Percentiles rank a stretch among this genome's conserved stretches.
Evolutionary conservation across 2,329 filamentous ascomycete species (phyloP).

Genomic region (Macroventuria anomochaeta): DNA sequence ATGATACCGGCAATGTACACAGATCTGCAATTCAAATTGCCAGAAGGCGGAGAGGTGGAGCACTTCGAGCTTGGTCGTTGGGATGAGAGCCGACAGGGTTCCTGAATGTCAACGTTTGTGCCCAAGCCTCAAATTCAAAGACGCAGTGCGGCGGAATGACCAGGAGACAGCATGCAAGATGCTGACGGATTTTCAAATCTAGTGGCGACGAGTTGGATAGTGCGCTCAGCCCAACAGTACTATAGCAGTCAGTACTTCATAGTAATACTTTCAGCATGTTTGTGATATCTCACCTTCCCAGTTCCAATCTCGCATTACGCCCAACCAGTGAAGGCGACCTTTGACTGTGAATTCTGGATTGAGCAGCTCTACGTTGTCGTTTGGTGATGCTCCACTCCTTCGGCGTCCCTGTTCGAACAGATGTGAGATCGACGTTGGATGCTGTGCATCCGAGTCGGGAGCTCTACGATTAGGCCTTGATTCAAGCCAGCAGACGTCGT

Average conservation of each 20-base stretch:
- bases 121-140: too few relatives aligned
- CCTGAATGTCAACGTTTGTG: too few relatives aligned
- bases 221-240: slow-evolving; percentile 4
- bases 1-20: background rate
- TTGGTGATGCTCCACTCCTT: slow-evolving; percentile 29
- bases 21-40: background rate
- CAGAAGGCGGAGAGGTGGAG: background rate
- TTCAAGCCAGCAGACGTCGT: slow-evolving; percentile 33
- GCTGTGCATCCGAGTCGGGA: background rate
- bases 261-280: background rate
- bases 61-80: too few relatives aligned
- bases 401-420: slow-evolving; percentile 21
- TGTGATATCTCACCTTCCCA: slow-evolving; percentile 68
- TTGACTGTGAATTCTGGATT: slow-evolving; percentile 69
- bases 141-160: too few relatives aligned
- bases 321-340: slow-evolving; percentile 71
- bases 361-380: slow-evolving; percentile 49
- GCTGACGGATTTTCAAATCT: too few relatives aligned
- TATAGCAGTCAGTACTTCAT: background rate
- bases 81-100: too few relatives aligned
- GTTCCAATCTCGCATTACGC: slow-evolving; percentile 74
- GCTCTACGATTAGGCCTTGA: slow-evolving; percentile 29
- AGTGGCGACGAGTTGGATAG: too few relatives aligned
- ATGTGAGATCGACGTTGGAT: background rate
- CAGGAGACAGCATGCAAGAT: too few relatives aligned